Evolutionary conservation across 1,284 basidiomycete genomes (phyloP).

Genomic region (Omphalotus olearius): DNA sequence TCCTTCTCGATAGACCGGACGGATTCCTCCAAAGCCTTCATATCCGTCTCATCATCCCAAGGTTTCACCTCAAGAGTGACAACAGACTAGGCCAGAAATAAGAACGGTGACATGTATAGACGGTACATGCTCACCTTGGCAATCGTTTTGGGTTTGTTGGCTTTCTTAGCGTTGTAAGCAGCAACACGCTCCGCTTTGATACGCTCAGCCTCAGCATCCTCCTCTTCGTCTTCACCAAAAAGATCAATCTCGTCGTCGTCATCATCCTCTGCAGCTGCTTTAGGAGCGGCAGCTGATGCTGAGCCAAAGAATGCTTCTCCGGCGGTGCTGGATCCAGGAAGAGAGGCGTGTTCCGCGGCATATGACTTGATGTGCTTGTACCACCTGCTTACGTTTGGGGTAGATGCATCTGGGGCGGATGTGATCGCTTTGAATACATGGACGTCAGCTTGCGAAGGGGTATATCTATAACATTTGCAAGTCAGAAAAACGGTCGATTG

Average conservation of each 20-base stretch:
- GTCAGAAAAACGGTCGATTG: background rate
- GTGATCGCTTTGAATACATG: constrained; percentile 82
- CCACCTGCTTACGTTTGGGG: constrained; percentile 88
- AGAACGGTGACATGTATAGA: background rate
- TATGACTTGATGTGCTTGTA: constrained; percentile 93
- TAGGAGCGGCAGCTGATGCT: constrained; percentile 34
- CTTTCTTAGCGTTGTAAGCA: constrained; percentile 93
- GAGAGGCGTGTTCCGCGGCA: constrained; percentile 69
- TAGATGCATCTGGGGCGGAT: constrained; percentile 61
- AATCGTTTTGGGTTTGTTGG: constrained; percentile 82
- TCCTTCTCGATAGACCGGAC: constrained; percentile 89
- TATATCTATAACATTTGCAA: constrained; percentile 58
- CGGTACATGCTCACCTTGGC: constrained; percentile 69
- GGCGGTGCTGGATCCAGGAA: constrained; percentile 84
- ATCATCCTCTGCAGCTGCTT: constrained; percentile 59
- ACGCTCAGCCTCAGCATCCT: constrained; percentile 89
- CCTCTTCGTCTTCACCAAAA: constrained; percentile 90
- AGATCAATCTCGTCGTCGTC: constrained; percentile 94
- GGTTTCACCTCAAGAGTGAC: constrained; percentile 98
- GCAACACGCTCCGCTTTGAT: constrained; percentile 96
- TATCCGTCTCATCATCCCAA: constrained; percentile 99
- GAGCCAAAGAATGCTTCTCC: constrained; percentile 68
- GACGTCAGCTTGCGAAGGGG: constrained; percentile 96
- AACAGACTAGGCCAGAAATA: constrained; percentile 63
- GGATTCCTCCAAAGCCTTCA: constrained; percentile 78